These are phyloP conservation scores for Phaeoacremonium minimum DNA, from an alignment of 2,329 filamentous ascomycete species.

Conservation along the genomic window DNA sequence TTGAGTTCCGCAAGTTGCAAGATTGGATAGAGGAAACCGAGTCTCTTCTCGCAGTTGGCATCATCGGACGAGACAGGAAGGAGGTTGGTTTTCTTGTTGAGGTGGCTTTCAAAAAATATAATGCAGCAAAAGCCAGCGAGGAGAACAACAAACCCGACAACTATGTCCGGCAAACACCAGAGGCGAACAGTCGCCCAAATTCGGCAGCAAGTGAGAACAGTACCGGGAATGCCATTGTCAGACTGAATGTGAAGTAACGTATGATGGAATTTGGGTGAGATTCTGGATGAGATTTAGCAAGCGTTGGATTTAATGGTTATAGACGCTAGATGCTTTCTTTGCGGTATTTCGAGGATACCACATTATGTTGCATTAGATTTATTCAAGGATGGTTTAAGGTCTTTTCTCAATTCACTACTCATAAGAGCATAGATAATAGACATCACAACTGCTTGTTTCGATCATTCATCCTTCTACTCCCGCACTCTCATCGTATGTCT, in stretches of 20 bases:
- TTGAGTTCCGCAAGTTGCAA: slow-evolving; percentile 39
- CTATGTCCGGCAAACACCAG: slow-evolving; percentile 2
- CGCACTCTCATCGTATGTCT: no score
- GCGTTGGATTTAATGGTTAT: no score
- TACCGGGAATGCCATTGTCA: background rate
- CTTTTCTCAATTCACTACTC: no score
- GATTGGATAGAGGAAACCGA: slow-evolving; percentile 53
- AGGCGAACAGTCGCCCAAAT: background rate
- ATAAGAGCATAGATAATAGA: no score
- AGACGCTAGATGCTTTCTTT: no score
- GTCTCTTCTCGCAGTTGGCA: slow-evolving; percentile 33
- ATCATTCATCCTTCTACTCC: no score
- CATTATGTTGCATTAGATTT: no score
- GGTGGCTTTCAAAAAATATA: slow-evolving; percentile 36
- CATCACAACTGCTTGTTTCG: no score
- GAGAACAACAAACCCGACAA: slow-evolving; percentile 34
- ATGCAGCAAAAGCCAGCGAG: slow-evolving; percentile 32
- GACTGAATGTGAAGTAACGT: background rate
- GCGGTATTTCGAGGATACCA: no score
- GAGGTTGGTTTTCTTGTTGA: slow-evolving; percentile 38
- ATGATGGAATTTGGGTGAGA: no score
- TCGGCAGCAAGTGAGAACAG: background rate
- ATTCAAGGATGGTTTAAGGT: no score
- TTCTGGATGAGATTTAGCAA: no score
- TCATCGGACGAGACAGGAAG: slow-evolving; percentile 33